Evolutionary conservation across 2,329 filamentous ascomycete genomes (phyloP).

Genomic region (Fusarium devonianum): DNA sequence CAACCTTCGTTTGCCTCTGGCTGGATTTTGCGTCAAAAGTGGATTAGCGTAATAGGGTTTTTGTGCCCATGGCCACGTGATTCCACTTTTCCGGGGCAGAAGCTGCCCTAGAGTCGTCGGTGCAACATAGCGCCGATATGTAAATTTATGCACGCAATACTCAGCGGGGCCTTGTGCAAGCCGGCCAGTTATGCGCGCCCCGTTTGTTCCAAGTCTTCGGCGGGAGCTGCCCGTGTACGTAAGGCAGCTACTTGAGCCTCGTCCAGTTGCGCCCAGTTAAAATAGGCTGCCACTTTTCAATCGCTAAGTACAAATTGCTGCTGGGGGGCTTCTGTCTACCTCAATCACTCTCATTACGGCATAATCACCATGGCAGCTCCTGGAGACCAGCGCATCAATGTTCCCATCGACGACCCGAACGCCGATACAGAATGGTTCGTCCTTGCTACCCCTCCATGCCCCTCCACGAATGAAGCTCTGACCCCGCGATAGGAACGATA

Average conservation of each 20-base stretch:
- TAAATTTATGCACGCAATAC: constrained; percentile 27
- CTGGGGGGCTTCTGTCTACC: neutral
- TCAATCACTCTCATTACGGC: neutral
- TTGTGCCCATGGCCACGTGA: constrained; percentile 49
- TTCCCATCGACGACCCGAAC: constrained; percentile 93
- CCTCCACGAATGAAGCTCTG: constrained; percentile 32
- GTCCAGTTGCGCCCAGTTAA: constrained; percentile 14
- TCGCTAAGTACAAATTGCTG: constrained; percentile 9
- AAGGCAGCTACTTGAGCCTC: constrained; percentile 25
- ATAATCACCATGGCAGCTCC: constrained; percentile 64
- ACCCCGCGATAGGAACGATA: constrained; percentile 81
- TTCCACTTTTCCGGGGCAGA: neutral
- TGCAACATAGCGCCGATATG: constrained; percentile 28
- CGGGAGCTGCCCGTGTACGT: too few species aligned
- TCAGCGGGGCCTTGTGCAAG: constrained; percentile 28
- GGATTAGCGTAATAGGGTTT: constrained; percentile 51
- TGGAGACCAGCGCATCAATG: constrained; percentile 70
- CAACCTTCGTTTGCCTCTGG: constrained; percentile 45
- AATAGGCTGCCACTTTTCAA: constrained; percentile 28
- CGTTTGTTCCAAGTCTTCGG: constrained; percentile 19
- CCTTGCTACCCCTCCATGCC: constrained; percentile 34
- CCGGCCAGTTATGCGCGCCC: constrained; percentile 30
- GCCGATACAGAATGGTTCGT: constrained; percentile 96
- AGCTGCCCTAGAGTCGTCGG: constrained; percentile 37
- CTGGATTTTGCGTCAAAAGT: constrained; percentile 50